A percentile compares a stretch with the other conserved stretches of the same genome.
phyloP scores from a whole-genome alignment of 345 rosid species.

The Lumnitzera racemosa region DNA sequence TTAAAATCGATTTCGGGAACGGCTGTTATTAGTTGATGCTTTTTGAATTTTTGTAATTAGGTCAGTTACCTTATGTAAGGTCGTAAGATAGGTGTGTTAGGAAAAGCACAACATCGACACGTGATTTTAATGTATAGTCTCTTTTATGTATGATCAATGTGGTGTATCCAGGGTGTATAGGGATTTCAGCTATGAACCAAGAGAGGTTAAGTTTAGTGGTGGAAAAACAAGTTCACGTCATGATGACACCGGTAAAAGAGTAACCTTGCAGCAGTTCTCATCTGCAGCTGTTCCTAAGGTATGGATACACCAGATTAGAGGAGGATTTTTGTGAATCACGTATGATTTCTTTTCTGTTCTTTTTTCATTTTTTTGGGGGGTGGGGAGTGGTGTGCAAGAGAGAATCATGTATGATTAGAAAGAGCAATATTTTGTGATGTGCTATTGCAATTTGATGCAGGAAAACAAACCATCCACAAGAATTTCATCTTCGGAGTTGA shows the following conservation, averaged over 20 bases:
- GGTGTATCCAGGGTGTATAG: slow-evolving; percentile 52
- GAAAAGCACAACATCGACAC: too few species aligned
- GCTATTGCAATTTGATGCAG: slow-evolving; percentile 3
- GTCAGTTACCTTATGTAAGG: neutral
- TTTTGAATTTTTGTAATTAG: neutral
- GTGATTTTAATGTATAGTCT: neutral
- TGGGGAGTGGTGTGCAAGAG: too few species aligned
- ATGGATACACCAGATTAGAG: neutral
- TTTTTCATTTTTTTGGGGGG: too few species aligned
- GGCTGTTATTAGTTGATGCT: neutral
- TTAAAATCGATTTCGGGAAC: neutral
- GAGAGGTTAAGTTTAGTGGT: slow-evolving; percentile 40
- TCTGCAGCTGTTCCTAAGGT: slow-evolving; percentile 72
- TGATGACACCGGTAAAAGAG: slow-evolving; percentile 13
- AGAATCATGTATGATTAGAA: neutral
- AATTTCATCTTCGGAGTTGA: neutral
- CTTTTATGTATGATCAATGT: neutral
- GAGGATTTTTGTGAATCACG: neutral
- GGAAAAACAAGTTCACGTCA: slow-evolving; percentile 19
- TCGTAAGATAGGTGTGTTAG: too few species aligned
- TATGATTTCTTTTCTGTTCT: neutral
- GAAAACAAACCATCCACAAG: slow-evolving; percentile 2
- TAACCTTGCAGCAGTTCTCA: slow-evolving; percentile 74
- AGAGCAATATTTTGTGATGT: neutral
- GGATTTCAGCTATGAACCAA: slow-evolving; percentile 43